Base-by-base conservation (phyloP, 192 early-diverging fungal species). In the Coemansia sp. region DNA sequence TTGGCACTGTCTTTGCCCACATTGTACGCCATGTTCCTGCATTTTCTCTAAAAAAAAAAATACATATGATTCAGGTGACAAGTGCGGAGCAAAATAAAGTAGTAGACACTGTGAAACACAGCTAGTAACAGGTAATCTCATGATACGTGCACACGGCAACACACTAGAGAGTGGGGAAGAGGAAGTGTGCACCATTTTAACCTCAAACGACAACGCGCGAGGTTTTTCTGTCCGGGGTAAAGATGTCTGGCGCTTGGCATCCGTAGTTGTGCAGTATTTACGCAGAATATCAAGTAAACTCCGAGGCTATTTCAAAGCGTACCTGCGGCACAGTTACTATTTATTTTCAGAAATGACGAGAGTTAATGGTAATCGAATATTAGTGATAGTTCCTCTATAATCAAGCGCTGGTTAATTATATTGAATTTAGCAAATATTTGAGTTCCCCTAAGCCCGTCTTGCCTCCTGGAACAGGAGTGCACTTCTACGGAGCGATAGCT, bases 51-150 rank as follows among this genome's bases (percentile, higher is more conserved):
- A 18, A 60, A 60, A 60, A 34, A n/a, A 27, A 1, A 20, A 24
- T 20, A 31, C 24, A 11, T 54, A 5, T 15, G 31, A 34, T 33
- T 60, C 57, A 60, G 31, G 57, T 60, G 57, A 60, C 33, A 18
- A 7, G 31, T 18, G 57, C 15, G 57, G 31, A n/a, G 57, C n/a
- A 18, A 36, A n/a, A 3, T n/a, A 60, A 60, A n/a, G 57, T n/a
- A 60, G 57, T 60, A 60, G 16, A 13, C 3, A 6, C 5, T 3
- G 54, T 34, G 57, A 60, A 60, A 60, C 57, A 60, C 16, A 7
- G 33, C 15, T n/a, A 60, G 57, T 60, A 60, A 60, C 13, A n/a
- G 29, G 16, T 9, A 60, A 60, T 60, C 29, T 31, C 57, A 60
- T 60, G 57, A 60, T 33, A 57, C 5, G 15, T 57, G 54, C 11